Conservation (phyloP, 164 flowering plant species). For the Magnolia sinica region DNA sequence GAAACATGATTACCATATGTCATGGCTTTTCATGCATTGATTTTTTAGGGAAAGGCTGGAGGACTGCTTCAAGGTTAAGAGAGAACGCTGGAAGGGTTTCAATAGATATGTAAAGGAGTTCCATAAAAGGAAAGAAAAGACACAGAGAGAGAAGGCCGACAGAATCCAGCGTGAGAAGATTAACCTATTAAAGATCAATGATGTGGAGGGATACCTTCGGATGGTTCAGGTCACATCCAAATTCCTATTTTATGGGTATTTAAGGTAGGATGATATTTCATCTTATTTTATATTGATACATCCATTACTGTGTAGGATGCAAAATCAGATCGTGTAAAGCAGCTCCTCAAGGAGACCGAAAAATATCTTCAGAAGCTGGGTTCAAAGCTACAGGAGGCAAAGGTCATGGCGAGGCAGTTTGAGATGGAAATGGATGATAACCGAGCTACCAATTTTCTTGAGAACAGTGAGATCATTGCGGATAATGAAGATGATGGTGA, state of each 20-base stretch:
- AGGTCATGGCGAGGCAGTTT: constrained; percentile 50
- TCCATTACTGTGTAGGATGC: constrained; percentile 64
- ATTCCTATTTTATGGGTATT: background rate
- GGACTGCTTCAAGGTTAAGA: constrained; percentile 77
- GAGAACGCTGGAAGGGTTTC: constrained; percentile 91
- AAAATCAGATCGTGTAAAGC: constrained; percentile 93
- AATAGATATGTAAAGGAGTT: constrained; percentile 90
- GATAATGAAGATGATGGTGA: constrained; percentile 86
- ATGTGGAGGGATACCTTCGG: constrained; percentile 96
- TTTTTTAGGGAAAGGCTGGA: constrained; percentile 80
- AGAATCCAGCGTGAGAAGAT: constrained; percentile 98
- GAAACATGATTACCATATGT: background rate
- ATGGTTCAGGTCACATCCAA: constrained; percentile 81
- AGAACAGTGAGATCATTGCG: constrained; percentile 44
- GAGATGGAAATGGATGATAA: constrained; percentile 68
- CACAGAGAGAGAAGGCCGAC: constrained; percentile 94
- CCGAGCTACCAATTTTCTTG: constrained; percentile 33
- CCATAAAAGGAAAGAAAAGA: constrained; percentile 91
- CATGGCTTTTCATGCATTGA: constrained; percentile 4
- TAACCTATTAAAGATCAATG: constrained; percentile 90
- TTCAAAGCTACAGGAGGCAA: constrained; percentile 77
- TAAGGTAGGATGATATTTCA: background rate
- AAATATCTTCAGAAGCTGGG: constrained; percentile 97
- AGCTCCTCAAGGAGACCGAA: constrained; percentile 94
- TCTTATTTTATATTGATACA: background rate